A percentile compares a stretch with the other conserved stretches of the same genome.
Evolutionary conservation across 2,329 filamentous ascomycete species (phyloP).

Genomic region (Neonectria sp.): DNA sequence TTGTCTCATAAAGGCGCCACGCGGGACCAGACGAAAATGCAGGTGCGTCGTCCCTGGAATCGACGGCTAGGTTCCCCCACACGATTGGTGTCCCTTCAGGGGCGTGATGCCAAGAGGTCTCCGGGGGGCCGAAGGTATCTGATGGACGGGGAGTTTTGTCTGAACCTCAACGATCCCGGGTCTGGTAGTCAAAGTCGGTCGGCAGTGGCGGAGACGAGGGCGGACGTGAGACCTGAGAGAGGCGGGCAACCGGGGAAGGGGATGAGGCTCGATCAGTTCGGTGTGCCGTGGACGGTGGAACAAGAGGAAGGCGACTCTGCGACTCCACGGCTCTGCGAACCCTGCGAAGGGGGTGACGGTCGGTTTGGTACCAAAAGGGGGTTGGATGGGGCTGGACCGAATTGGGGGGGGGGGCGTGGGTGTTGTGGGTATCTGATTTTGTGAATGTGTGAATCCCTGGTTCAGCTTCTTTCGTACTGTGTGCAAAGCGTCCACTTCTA

Average conservation of each 20-base stretch:
- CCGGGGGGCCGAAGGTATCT: constrained; percentile 40
- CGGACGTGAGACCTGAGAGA: constrained; percentile 21
- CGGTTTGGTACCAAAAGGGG: constrained; percentile 43
- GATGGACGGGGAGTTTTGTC: background rate
- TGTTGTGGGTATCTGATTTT: constrained; percentile 12
- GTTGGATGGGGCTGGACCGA: constrained; percentile 42
- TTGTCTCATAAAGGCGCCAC: constrained; percentile 49
- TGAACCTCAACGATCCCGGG: constrained; percentile 6
- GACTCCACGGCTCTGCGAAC: constrained; percentile 35
- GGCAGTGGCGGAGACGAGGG: constrained; percentile 23
- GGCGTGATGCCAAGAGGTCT: constrained; percentile 45
- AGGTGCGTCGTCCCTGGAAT: constrained; percentile 46
- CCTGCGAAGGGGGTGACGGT: constrained; percentile 29
- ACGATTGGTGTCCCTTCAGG: constrained; percentile 46
- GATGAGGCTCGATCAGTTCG: constrained; percentile 20
- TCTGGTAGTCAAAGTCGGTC: constrained; percentile 17
- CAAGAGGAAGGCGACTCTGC: constrained; percentile 30
- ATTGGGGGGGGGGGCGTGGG: constrained; percentile 34
- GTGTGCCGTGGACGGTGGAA: constrained; percentile 17
- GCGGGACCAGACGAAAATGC: constrained; percentile 47
- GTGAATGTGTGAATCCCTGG: constrained; percentile 20
- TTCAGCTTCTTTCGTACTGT: constrained; percentile 19
- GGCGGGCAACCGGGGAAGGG: constrained; percentile 21
- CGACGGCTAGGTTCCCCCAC: constrained; percentile 47
- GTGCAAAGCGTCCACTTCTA: constrained; percentile 10